Percentiles rank a stretch among this genome's conserved stretches.
These are phyloP conservation scores for Penicillium verrucosum DNA, from an alignment of 2,329 filamentous ascomycete genomes.

Conservation along the genomic window DNA sequence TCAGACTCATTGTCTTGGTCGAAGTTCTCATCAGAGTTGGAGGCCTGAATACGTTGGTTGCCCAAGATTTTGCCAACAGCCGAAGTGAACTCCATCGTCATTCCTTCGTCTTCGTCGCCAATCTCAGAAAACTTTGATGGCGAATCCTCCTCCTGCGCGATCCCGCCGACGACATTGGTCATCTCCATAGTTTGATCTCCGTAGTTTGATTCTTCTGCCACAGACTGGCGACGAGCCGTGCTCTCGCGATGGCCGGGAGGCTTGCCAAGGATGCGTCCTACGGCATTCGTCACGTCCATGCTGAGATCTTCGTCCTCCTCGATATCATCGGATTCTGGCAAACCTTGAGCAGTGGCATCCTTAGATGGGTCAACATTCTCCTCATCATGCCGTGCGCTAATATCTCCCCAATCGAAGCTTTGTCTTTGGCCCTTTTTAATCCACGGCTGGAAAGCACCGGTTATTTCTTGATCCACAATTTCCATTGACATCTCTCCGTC, in stretches of 20 bases:
- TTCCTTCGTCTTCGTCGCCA: conserved; percentile 39
- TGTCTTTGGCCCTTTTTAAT: conserved; percentile 43
- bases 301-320: conserved; percentile 69
- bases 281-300: conserved; percentile 86
- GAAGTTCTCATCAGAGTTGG: conserved; percentile 21
- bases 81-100: conserved; percentile 50
- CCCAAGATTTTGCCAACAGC: conserved; percentile 44
- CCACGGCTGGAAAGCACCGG: conserved; percentile 50
- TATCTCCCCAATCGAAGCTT: conserved; percentile 43
- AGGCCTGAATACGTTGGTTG: conserved; percentile 18
- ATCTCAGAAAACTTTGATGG: conserved; percentile 18
- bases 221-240: conserved; percentile 43
- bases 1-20: conserved; percentile 30
- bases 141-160: conserved; percentile 26
- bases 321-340: conserved; percentile 37
- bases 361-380: conserved; percentile 44
- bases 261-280: conserved; percentile 71
- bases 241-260: conserved; percentile 33
- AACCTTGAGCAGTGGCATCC: conserved; percentile 1
- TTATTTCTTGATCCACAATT: conserved; percentile 61
- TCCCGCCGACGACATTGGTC: conserved; percentile 44
- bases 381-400: conserved; percentile 44
- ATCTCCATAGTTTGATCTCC: conserved; percentile 49
- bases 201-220: conserved; percentile 44
- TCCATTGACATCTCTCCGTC: conserved; percentile 75